Conservation (phyloP, 164 flowering plant species). For the Liquidambar formosana region DNA sequence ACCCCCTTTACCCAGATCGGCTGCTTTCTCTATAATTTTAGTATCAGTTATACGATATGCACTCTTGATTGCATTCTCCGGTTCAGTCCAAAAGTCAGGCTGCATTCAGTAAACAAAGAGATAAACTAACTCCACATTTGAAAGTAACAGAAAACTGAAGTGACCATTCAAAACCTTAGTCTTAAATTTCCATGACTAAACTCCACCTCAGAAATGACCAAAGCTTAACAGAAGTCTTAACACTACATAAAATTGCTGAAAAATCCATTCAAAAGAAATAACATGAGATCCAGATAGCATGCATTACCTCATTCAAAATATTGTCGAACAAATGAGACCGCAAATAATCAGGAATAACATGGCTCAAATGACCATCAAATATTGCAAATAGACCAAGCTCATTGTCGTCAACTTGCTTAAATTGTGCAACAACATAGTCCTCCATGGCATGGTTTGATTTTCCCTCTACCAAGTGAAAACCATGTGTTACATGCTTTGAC, state of each 20-base stretch:
- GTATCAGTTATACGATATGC: constrained; percentile 70
- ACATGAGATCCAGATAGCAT: not conserved
- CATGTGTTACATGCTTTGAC: constrained; percentile 68
- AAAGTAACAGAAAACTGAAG: not conserved
- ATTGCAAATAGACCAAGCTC: constrained; percentile 95
- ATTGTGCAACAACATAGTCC: constrained; percentile 82
- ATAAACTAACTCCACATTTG: too few relatives aligned
- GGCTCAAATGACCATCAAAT: constrained; percentile 92
- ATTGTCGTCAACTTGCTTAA: constrained; percentile 61
- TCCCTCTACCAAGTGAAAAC: constrained; percentile 80
- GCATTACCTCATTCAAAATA: constrained; percentile 77
- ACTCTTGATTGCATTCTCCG: constrained; percentile 69
- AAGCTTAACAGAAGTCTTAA: too few relatives aligned
- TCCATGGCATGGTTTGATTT: constrained; percentile 81
- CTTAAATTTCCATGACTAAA: not conserved
- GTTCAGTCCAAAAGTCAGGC: constrained; percentile 81
- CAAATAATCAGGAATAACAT: constrained; percentile 74
- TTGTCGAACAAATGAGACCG: constrained; percentile 73
- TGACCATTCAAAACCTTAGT: not conserved
- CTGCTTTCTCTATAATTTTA: constrained; percentile 67
- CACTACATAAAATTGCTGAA: not conserved
- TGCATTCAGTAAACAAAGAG: constrained; percentile 26
- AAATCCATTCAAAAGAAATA: not conserved
- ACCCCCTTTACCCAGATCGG: constrained; percentile 81
- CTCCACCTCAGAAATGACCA: not conserved